Evolutionary conservation across 2,329 filamentous ascomycete species (phyloP).

Genomic region (Alternaria arborescens): DNA sequence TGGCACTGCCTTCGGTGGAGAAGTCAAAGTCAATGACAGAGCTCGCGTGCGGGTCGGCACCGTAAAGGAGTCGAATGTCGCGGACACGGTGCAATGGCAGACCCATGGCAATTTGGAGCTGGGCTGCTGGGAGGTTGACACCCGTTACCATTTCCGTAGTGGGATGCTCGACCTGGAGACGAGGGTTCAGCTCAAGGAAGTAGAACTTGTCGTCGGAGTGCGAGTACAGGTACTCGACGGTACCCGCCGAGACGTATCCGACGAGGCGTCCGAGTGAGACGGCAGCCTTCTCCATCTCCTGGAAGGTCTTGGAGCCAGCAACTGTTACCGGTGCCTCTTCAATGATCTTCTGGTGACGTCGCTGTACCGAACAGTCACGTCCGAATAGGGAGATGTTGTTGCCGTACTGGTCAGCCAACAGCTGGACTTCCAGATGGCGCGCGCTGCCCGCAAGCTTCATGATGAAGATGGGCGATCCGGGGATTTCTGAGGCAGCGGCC

Average conservation of each 20-base stretch:
- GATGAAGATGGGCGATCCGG: constrained; percentile 98
- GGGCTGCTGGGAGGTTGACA: constrained; percentile 94
- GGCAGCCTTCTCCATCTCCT: constrained; percentile 94
- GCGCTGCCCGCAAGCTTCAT: constrained; percentile 99
- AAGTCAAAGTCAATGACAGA: constrained; percentile 97
- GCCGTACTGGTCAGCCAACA: constrained; percentile 97
- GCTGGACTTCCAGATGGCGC: constrained; percentile 94
- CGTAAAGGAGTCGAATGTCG: constrained; percentile 95
- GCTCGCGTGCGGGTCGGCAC: constrained; percentile 85
- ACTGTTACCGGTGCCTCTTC: constrained; percentile 98
- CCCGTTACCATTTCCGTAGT: constrained; percentile 99
- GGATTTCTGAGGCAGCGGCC: constrained; percentile 95
- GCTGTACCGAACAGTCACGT: constrained; percentile 97
- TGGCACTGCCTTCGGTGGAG: constrained; percentile 80
- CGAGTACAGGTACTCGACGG: constrained; percentile 98
- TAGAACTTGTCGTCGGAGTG: constrained; percentile 99
- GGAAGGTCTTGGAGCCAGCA: constrained; percentile 87
- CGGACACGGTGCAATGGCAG: constrained; percentile 92
- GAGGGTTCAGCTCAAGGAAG: constrained; percentile 97
- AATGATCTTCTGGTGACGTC: constrained; percentile 99
- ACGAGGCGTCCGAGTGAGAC: constrained; percentile 93
- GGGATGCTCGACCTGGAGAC: constrained; percentile 99
- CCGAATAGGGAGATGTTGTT: constrained; percentile 99
- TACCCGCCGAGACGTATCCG: constrained; percentile 98
- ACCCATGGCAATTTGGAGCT: constrained; percentile 99